A percentile compares a stretch with the other conserved stretches of the same genome.
Conservation (phyloP, 257 asterid species). For the Nicotiana noctiflora region DNA sequence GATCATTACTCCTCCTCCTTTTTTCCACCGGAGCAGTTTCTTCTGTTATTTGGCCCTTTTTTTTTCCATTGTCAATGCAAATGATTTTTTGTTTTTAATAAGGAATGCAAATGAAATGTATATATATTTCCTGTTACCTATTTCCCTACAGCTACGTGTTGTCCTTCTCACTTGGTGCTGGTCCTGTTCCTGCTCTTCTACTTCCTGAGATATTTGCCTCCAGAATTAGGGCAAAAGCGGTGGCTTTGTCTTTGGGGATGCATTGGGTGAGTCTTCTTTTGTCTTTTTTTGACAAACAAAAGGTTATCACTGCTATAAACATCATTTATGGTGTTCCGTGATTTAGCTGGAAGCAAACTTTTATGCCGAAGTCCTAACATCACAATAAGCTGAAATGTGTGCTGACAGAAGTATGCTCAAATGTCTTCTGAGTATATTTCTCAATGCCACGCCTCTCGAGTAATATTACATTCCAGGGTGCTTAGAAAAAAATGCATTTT, state of each 20-base stretch:
- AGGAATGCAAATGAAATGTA: neutral
- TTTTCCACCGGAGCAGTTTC: constrained; percentile 1
- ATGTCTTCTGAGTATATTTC: neutral
- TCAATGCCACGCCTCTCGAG: neutral
- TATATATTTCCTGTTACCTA: neutral
- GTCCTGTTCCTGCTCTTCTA: constrained; percentile 98
- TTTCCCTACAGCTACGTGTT: constrained; percentile 55
- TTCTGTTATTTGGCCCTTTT: neutral
- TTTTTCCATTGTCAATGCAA: neutral
- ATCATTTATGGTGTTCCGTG: neutral
- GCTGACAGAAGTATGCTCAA: neutral
- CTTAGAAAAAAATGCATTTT: neutral
- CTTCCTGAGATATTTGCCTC: constrained; percentile 87
- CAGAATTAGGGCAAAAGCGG: constrained; percentile 92
- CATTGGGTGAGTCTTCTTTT: constrained; percentile 67
- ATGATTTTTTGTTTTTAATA: neutral
- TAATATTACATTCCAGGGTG: neutral
- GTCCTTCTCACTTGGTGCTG: constrained; percentile 96
- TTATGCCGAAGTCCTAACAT: neutral
- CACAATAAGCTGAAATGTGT: neutral
- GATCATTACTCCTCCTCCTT: neutral
- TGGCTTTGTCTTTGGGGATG: constrained; percentile 79
- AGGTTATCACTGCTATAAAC: neutral
- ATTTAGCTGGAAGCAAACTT: neutral
- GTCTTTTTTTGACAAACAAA: neutral